Evolutionary conservation across 768 basidiomycete species (phyloP), one percentile per base, ranked within the genome.

Genomic region (Cystobasidiopsis lactophilus): DNA sequence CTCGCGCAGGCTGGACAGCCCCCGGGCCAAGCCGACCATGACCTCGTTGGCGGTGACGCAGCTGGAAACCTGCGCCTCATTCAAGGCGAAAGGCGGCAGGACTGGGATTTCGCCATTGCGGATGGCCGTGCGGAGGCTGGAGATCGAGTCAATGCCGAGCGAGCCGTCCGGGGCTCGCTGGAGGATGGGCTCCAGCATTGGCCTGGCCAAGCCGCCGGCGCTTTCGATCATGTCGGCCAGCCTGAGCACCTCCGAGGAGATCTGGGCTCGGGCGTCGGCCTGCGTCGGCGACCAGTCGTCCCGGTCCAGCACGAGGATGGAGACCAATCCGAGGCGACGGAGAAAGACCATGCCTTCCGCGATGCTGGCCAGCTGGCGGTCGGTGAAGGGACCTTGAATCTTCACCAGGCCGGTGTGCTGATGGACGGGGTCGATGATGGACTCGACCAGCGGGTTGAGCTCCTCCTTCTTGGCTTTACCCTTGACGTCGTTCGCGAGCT

Each of bases 31-130:
- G 5, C 86, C 86, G 5, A 77, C 79, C 44, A 98, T 73, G 39
- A 91, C 79, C 66, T 85, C 80, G 68, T 96, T 82, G 23, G 85
- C 76, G 55, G 82, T 77, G 41, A 93, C 73, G 52, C 88, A 78
- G 26, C 81, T 75, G 13, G 85, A 82, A 50, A 83, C 78, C 63
- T 82, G 88, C 62, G 79, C 80, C 0, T 84, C 84, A 65, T 96
- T 88, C 33, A 95, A 72, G 1, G 88, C 88, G 51, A 98, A 77
- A 2, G 93, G 89, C 16, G 88, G 74, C 43, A 96, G 77, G 23
- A 98, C 88, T 5, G 93, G 93, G 51, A 98, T 95, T 68, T 96
- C 93, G 14, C 91, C 86, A 2, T 85, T 79, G 51, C 77, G 76
- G 57, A 98, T 76, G 5, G 93, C 85, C 45, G 83, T 82, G 19